Evolutionary conservation across 1,139 yeast species (phyloP).

Genomic region (Candida tetrigidarum): DNA sequence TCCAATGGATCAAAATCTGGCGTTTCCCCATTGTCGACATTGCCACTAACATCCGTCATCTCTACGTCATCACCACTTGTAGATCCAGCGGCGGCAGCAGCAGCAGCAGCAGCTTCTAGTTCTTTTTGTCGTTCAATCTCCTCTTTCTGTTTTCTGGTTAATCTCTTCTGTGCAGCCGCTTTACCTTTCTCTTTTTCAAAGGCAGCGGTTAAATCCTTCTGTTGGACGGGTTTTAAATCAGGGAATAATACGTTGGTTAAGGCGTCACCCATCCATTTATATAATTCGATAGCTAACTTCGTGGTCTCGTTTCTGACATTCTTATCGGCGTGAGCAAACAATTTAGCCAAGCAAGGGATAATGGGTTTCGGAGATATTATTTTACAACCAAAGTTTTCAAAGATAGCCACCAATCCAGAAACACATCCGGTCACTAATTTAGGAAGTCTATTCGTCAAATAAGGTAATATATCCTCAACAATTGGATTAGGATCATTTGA

Average conservation of each 20-base stretch:
- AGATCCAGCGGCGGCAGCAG: slow-evolving; percentile 14
- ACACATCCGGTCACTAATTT: slow-evolving; percentile 77
- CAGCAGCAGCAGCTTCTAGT: slow-evolving; percentile 21
- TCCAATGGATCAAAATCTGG: slow-evolving; percentile 38
- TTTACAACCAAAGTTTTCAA: slow-evolving; percentile 71
- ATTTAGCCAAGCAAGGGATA: slow-evolving; percentile 62
- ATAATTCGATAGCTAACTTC: slow-evolving; percentile 68
- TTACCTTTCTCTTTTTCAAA: slow-evolving; percentile 57
- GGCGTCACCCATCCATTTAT: slow-evolving; percentile 76
- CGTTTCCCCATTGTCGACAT: slow-evolving; percentile 24
- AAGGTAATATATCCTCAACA: slow-evolving; percentile 69
- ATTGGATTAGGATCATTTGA: slow-evolving; percentile 64
- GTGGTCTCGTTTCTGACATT: slow-evolving; percentile 85
- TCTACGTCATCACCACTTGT: slow-evolving; percentile 40
- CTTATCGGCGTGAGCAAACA: slow-evolving; percentile 87
- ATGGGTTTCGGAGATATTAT: slow-evolving; percentile 65
- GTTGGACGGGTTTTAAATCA: slow-evolving; percentile 88
- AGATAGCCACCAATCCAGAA: slow-evolving; percentile 57
- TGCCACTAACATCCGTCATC: slow-evolving; percentile 29
- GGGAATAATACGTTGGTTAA: slow-evolving; percentile 65
- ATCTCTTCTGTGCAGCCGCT: slow-evolving; percentile 58
- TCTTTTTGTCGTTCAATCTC: slow-evolving; percentile 25
- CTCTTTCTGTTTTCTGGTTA: slow-evolving; percentile 53
- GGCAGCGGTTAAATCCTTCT: slow-evolving; percentile 77
- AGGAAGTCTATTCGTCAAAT: slow-evolving; percentile 67